Base-by-base conservation (phyloP, 108 stramenopile species). In the Fragilariopsis cylindrus region DNA sequence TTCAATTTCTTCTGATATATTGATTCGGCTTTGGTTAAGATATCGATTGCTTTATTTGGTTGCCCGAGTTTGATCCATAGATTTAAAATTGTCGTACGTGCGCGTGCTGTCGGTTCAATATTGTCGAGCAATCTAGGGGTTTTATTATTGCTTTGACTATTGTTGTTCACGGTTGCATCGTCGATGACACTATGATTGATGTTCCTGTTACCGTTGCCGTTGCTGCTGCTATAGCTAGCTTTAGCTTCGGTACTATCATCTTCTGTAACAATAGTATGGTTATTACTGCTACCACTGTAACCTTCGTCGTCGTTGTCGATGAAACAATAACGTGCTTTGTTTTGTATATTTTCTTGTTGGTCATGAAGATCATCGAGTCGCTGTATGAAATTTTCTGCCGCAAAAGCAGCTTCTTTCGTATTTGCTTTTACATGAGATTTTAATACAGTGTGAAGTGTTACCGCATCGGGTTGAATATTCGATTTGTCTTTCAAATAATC, bases 1-100 rank as follows among this genome's bases (percentile, higher is more conserved):
- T 63, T n/a, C 15, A 45, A 42, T 12, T 63, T 63, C 45, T 63
- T 9, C 3, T 15, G 62, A 16, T 63, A 63, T 30, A 63, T 44
- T 6, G 5, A 7, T 39, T 78, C 69, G 18, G 65, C 42, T n/a
- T 57, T 66, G 18, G 47, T 7, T 6, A 78, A 45, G 40, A 69
- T 48, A 18, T 71, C 71, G 62, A 62, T 57, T 43, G 77, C 77
- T 15, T 65, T 63, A 13, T 69, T 11, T 9, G 77, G 71, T n/a
- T 78, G 18, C 39, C 71, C 60, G 12, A 69, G 56, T 67, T 78
- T 65, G 60, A 60, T 49, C 77, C 77, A 78, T 19, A 78, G 71
- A 7, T 60, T 71, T 15, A 70, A 47, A 16, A 78, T 52, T 7
- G 77, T 72, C 43, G 71, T 49, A 65, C 65, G 71, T 42, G 77